Percentiles rank a stretch among this genome's conserved stretches.
phyloP scores from a whole-genome alignment of 495 filamentous ascomycete genomes.

The Xylaria grammica region DNA sequence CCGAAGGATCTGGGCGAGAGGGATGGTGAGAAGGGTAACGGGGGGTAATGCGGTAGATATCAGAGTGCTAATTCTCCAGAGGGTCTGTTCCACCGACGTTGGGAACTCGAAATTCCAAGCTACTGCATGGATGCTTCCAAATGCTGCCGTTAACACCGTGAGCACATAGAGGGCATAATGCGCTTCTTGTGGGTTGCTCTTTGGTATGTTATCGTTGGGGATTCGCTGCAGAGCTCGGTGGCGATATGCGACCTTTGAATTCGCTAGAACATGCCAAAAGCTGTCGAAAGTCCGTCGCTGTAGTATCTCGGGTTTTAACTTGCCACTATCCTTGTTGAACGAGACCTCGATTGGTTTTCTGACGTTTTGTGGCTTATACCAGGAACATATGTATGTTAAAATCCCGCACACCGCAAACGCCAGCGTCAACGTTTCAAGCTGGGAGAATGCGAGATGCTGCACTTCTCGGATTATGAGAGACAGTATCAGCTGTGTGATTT shows the following conservation, averaged over 20 bases:
- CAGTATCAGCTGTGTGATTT: conserved; percentile 37
- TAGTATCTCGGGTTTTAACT: not conserved
- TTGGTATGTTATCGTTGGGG: conserved; percentile 16
- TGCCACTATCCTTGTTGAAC: not conserved
- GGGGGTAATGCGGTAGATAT: conserved; percentile 9
- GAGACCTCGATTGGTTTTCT: conserved; percentile 27
- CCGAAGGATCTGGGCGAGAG: not conserved
- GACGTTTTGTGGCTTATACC: conserved; percentile 39
- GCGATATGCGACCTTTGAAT: not conserved
- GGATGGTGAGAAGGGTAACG: conserved; percentile 3
- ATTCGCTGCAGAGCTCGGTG: not conserved
- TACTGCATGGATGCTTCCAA: conserved; percentile 41
- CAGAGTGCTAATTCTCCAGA: conserved; percentile 38
- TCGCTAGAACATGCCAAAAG: not conserved
- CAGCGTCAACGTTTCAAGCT: conserved; percentile 40
- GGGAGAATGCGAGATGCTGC: conserved; percentile 34
- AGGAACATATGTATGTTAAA: conserved; percentile 31
- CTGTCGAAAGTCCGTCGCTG: conserved; percentile 11
- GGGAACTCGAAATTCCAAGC: conserved; percentile 51
- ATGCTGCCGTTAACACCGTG: conserved; percentile 20
- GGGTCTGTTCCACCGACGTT: conserved; percentile 34
- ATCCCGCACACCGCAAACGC: conserved; percentile 36
- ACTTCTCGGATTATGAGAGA: conserved; percentile 33
- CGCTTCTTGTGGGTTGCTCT: not conserved
- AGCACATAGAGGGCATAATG: conserved; percentile 11